Evolutionary conservation across 176 grass and related monocot genomes (phyloP).

Genomic region (Oryza longistaminata): DNA sequence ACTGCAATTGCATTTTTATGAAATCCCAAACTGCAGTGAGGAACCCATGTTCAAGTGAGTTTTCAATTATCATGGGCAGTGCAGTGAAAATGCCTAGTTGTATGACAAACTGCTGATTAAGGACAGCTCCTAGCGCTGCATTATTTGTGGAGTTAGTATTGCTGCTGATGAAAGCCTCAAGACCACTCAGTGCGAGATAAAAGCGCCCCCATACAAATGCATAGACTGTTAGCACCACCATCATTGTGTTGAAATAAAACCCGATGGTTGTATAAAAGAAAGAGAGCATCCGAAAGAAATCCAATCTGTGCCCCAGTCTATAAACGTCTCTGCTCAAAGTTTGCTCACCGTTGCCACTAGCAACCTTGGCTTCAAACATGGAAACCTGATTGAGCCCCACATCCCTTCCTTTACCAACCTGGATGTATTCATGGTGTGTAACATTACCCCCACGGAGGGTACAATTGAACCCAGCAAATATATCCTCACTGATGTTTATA

Average conservation of each 20-base stretch:
- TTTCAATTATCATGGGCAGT: slow-evolving; percentile 95
- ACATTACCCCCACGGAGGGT: slow-evolving; percentile 91
- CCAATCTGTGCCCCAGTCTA: slow-evolving; percentile 89
- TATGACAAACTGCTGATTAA: slow-evolving; percentile 97
- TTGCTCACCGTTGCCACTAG: slow-evolving; percentile 91
- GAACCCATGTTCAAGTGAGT: slow-evolving; percentile 89
- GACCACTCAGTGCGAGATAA: slow-evolving; percentile 94
- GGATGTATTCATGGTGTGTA: slow-evolving; percentile 94
- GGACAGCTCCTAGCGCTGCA: slow-evolving; percentile 77
- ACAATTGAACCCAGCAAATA: slow-evolving; percentile 97
- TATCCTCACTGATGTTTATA: slow-evolving; percentile 95
- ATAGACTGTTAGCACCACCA: slow-evolving; percentile 90
- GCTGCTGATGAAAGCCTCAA: slow-evolving; percentile 67
- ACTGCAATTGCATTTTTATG: slow-evolving; percentile 92
- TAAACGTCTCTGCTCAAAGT: slow-evolving; percentile 92
- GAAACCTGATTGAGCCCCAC: slow-evolving; percentile 91
- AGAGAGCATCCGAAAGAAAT: slow-evolving; percentile 94
- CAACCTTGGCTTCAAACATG: slow-evolving; percentile 95
- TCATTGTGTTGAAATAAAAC: slow-evolving; percentile 99
- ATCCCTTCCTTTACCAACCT: slow-evolving; percentile 94
- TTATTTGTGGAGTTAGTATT: slow-evolving; percentile 67
- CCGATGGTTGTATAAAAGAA: slow-evolving; percentile 94
- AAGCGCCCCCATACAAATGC: slow-evolving; percentile 95
- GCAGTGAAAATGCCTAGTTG: slow-evolving; percentile 93
- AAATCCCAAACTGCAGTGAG: slow-evolving; percentile 92